Conservation (phyloP, 2,329 filamentous ascomycete species). For the Alternaria arborescens region DNA sequence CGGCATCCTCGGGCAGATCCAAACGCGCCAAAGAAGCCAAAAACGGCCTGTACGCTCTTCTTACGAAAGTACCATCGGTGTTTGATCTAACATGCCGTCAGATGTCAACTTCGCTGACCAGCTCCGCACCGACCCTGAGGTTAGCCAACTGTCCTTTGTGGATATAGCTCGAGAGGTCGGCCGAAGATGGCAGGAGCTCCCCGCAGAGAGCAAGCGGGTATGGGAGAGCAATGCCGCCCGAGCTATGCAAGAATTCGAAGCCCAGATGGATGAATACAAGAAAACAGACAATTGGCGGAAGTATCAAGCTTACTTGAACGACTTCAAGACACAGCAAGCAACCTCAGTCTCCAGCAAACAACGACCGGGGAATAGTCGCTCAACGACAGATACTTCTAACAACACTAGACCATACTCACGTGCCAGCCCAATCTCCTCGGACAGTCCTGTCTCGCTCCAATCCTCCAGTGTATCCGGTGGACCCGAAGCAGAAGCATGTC, state of each 20-base stretch:
- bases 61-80: neutral
- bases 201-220: conserved; percentile 46
- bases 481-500: conserved; percentile 41
- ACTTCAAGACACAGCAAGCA: conserved; percentile 45
- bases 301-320: conserved; percentile 48
- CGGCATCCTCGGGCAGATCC: conserved; percentile 49
- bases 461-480: conserved; percentile 30
- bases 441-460: conserved; percentile 37
- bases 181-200: conserved; percentile 49
- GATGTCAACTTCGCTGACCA: conserved; percentile 55
- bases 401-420: conserved; percentile 33
- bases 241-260: conserved; percentile 51
- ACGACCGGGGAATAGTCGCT: conserved; percentile 32
- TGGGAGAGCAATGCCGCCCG: conserved; percentile 52
- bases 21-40: conserved; percentile 53
- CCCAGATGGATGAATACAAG: conserved; percentile 52
- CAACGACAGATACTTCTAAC: conserved; percentile 34
- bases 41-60: conserved; percentile 48
- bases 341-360: conserved; percentile 24
- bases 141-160: conserved; percentile 50
- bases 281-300: conserved; percentile 49
- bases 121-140: conserved; percentile 47
- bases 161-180: conserved; percentile 52
- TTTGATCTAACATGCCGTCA: conserved; percentile 24
- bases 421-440: conserved; percentile 41